Evolutionary conservation across 2,329 filamentous ascomycete species (phyloP), one percentile per base, ranked within the genome.

Genomic region (Ascocoryne sarcoides): DNA sequence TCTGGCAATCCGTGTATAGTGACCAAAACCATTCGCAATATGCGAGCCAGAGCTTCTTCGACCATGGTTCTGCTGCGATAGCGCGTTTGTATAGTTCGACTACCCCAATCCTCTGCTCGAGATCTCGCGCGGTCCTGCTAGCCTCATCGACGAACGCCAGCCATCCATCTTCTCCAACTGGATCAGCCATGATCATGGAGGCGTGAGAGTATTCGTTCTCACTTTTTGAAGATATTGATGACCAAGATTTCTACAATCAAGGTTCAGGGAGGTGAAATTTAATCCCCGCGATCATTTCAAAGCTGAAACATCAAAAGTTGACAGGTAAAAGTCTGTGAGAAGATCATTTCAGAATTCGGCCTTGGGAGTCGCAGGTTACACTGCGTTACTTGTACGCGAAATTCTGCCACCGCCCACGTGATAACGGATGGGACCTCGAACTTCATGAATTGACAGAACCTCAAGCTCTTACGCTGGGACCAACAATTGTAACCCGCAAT

Each of bases 11-110:
- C 37, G 70, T 69, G 60, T 84, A 80, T 9, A 88, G 75, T 15
- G 75, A 73, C 70, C 81, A 80, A 47, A 89, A 78, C 62, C 82
- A 90, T 53, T 88, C 79, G 61, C 81, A 85, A 57, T 89, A 90
- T 19, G 78, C 72, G 44, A 79, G 71, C 85, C 85, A 92, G 30
- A 90, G 66, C 47, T 75, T 77, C 44, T 82, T 67, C 53, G 84
- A 89, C 50, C 73, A 79, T 9, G 82, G 81, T 61, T 90, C 84
- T 38, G 84, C 79, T 43, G 66, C 64, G 16, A 82, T 74, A 42
- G 84, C 84, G 50, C 72, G 73, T 51, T 82, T 78, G 63, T 79
- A 87, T 32, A 83, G 64, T 60, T 90, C 84, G 56, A 88, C 71
- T 35, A 85, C 69, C 46, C 72, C 70, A 57, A 86, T 72, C 51